Percentiles rank a stretch among this genome's conserved stretches.
Evolutionary conservation across 257 asterid genomes (phyloP).

Genomic region (Handroanthus guayacan): DNA sequence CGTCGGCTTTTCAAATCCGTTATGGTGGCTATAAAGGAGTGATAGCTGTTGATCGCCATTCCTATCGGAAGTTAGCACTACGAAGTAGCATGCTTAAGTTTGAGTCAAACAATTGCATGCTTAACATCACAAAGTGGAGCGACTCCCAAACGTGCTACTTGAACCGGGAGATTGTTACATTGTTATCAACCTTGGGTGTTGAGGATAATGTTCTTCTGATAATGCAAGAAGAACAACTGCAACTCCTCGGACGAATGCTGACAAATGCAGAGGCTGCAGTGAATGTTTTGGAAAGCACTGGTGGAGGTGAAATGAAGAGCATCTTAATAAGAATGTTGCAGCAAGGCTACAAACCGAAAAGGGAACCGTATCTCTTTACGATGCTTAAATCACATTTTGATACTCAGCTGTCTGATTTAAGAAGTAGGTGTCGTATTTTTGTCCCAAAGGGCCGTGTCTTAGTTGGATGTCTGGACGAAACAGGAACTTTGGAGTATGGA

Average conservation of each 20-base stretch:
- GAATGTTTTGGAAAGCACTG: conserved; percentile 71
- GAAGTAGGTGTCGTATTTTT: conserved; percentile 77
- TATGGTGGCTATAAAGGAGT: conserved; percentile 98
- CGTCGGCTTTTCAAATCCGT: conserved; percentile 94
- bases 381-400: conserved; percentile 80
- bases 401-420: conserved; percentile 74
- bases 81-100: conserved; percentile 86
- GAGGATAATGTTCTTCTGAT: conserved; percentile 61
- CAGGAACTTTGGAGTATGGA: conserved; percentile 76
- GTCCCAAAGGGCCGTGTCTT: conserved; percentile 90
- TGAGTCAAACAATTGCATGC: conserved; percentile 83
- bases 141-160: conserved; percentile 91
- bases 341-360: conserved; percentile 67
- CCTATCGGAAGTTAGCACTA: conserved; percentile 72
- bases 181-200: conserved; percentile 82
- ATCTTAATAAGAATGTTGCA: conserved; percentile 67
- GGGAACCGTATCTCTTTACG: conserved; percentile 78
- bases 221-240: conserved; percentile 73
- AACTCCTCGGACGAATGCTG: conserved; percentile 60
- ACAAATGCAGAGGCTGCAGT: conserved; percentile 64
- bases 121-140: conserved; percentile 82
- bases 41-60: conserved; percentile 66
- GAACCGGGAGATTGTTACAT: conserved; percentile 81
- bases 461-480: conserved; percentile 85
- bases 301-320: conserved; percentile 69